These are phyloP conservation scores for Penicillium expansum DNA, from an alignment of 2,329 filamentous ascomycete species.

Conservation along the genomic window DNA sequence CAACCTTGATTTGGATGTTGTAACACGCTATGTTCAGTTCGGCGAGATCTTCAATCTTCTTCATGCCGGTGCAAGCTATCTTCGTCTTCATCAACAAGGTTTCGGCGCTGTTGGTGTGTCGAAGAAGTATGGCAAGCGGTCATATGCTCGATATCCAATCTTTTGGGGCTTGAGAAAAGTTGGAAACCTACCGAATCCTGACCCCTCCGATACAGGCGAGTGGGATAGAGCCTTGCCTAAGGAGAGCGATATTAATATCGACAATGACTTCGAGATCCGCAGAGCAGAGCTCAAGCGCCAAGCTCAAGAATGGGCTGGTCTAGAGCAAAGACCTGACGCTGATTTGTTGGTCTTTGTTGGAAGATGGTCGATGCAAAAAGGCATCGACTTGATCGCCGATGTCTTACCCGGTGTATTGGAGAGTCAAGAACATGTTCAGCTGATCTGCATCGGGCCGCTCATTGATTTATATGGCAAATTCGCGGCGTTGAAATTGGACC, in stretches of 20 bases:
- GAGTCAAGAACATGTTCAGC: slow-evolving; percentile 57
- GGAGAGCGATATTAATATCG: slow-evolving; percentile 51
- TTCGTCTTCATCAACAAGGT: slow-evolving; percentile 65
- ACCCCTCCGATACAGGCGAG: slow-evolving; percentile 62
- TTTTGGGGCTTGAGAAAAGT: slow-evolving; percentile 66
- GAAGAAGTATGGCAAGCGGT: slow-evolving; percentile 66
- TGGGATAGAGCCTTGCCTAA: slow-evolving; percentile 57
- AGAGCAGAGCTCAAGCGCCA: slow-evolving; percentile 57
- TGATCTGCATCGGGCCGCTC: slow-evolving; percentile 63
- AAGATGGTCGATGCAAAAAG: slow-evolving; percentile 68
- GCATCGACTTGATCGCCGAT: slow-evolving; percentile 66
- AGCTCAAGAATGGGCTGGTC: slow-evolving; percentile 66
- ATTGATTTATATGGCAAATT: slow-evolving; percentile 69
- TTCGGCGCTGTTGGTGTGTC: slow-evolving; percentile 67
- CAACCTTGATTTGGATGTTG: slow-evolving; percentile 58
- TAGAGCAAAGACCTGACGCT: slow-evolving; percentile 60
- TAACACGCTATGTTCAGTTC: slow-evolving; percentile 63
- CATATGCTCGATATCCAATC: slow-evolving; percentile 65
- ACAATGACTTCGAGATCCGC: slow-evolving; percentile 54
- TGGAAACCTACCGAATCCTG: slow-evolving; percentile 63
- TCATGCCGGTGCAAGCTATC: slow-evolving; percentile 64
- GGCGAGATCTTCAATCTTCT: slow-evolving; percentile 68
- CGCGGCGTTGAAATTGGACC: slow-evolving; percentile 62
- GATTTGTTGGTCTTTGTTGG: slow-evolving; percentile 68
- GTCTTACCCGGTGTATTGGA: slow-evolving; percentile 64